A percentile compares a stretch with the other conserved stretches of the same genome.
These are phyloP conservation scores for Pythium aristosporum DNA, from an alignment of 352 stramenopile species.

Conservation along the genomic window DNA sequence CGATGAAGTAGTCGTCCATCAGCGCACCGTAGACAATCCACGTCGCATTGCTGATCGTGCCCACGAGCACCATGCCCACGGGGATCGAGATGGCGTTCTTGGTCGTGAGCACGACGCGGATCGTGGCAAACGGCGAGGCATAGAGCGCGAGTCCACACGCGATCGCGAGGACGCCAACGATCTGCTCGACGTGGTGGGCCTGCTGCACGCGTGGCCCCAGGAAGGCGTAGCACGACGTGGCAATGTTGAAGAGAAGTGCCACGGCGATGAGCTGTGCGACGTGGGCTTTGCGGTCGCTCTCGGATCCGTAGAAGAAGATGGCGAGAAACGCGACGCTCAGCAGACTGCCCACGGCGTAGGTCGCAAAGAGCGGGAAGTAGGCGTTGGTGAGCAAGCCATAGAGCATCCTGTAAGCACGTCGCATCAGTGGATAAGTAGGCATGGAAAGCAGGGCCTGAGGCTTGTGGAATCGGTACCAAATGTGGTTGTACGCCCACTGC, in stretches of 20 bases:
- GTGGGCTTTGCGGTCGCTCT: slow-evolving; percentile 27
- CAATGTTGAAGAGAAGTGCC: slow-evolving; percentile 32
- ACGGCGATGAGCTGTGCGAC: slow-evolving; percentile 24
- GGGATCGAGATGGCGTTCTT: slow-evolving; percentile 50
- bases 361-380: slow-evolving; percentile 53
- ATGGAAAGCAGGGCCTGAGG: neutral
- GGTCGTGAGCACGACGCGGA: slow-evolving; percentile 39
- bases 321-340: slow-evolving; percentile 43
- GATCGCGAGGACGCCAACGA: slow-evolving; percentile 43
- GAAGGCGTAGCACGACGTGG: slow-evolving; percentile 27
- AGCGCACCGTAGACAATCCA: slow-evolving; percentile 48
- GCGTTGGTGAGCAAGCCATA: slow-evolving; percentile 47
- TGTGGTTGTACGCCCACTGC: slow-evolving; percentile 45
- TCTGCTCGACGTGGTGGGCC: slow-evolving; percentile 27
- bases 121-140: slow-evolving; percentile 45
- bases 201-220: slow-evolving; percentile 31
- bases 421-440: neutral
- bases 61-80: slow-evolving; percentile 42
- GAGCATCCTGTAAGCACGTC: slow-evolving; percentile 24
- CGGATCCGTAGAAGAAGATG: slow-evolving; percentile 44
- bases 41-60: slow-evolving; percentile 43
- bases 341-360: slow-evolving; percentile 45
- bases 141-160: slow-evolving; percentile 41
- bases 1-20: slow-evolving; percentile 40
- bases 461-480: slow-evolving; percentile 30